A percentile compares a stretch with the other conserved stretches of the same genome.
These are phyloP conservation scores for Agastache rugosa DNA, from an alignment of 257 asterid genomes.

Conservation along the genomic window DNA sequence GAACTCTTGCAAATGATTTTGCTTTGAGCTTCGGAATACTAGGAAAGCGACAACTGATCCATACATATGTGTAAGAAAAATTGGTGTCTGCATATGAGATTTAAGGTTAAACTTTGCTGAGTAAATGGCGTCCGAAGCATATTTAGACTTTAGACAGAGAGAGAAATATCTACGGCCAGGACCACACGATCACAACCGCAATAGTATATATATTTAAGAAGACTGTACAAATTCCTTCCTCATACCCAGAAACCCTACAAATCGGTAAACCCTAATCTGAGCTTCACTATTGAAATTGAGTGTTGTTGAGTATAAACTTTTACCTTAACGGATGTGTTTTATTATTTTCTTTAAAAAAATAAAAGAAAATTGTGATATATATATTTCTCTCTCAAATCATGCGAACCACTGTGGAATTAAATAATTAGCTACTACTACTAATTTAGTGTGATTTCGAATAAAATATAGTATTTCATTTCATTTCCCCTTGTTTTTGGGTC, in stretches of 20 bases:
- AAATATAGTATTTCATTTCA: conserved; percentile 26
- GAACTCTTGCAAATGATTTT: background rate
- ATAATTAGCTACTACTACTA: conserved; percentile 15
- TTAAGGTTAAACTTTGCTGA: conserved; percentile 1
- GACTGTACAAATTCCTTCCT: background rate
- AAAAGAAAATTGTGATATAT: background rate
- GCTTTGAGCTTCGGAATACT: conserved; percentile 11
- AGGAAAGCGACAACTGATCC: conserved; percentile 28
- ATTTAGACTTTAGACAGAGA: conserved; percentile 1
- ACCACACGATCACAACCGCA: conserved; percentile 43
- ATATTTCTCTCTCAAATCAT: conserved; percentile 56
- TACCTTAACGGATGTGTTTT: background rate
- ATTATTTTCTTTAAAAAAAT: background rate
- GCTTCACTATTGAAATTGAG: conserved; percentile 17
- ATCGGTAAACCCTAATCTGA: conserved; percentile 46
- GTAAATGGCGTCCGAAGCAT: background rate
- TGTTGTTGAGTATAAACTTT: background rate
- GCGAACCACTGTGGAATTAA: conserved; percentile 44
- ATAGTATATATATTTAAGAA: conserved; percentile 42
- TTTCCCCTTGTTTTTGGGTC: conserved; percentile 38
- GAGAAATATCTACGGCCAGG: conserved; percentile 3
- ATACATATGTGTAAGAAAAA: background rate
- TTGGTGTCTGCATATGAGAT: conserved; percentile 7
- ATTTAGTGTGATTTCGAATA: conserved; percentile 27
- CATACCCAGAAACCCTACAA: conserved; percentile 44